Evolutionary conservation across 2,329 filamentous ascomycete genomes (phyloP), one percentile per base, ranked within the genome.

Genomic region (Diaporthe humulicola): DNA sequence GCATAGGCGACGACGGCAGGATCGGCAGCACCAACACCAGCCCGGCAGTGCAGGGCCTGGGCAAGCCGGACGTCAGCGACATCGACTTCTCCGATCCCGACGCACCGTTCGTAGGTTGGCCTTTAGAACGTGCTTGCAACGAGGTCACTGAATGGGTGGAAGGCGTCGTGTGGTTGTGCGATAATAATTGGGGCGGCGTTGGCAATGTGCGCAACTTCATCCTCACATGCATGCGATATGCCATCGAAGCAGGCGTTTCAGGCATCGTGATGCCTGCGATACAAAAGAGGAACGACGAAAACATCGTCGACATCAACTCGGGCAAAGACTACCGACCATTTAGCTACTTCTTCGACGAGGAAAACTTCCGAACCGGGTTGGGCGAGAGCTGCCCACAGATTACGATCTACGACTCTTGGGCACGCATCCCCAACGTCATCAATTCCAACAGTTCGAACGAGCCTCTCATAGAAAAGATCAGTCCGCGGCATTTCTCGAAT

Each of bases 191-290:
- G 7, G 87, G 87, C 1, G 87, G 87, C 30, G 85, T 88, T 61
- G 87, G 87, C 25, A 89, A 88, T 74, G 87, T 88, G 36, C 82
- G 87, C 71, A 88, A 87, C 77, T 88, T 87, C 78, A 86, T 88
- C 69, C 82, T 88, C 71, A 88, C 86, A 12, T 89, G 87, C 73
- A 74, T 89, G 33, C 84, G 87, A 25, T 89, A 89, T 76, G 86
- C 84, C 30, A 84, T 89, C 74, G 86, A 87, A 33, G 85, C 86
- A 10, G 87, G 87, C 42, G 86, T 86, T 4, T 84, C 85, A 1
- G 86, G 85, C 2, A 76, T 88, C 4, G 83, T 87, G 6, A 80
- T 89, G 73, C 87, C 87, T 2, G 81, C 77, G 73, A 88, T 89
- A 67, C 83, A 85, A 54, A 84, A 83, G 38, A 82, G 87, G 22